Base-by-base conservation (phyloP, 2,329 filamentous ascomycete species). In the Penicillium hesseltinei region DNA sequence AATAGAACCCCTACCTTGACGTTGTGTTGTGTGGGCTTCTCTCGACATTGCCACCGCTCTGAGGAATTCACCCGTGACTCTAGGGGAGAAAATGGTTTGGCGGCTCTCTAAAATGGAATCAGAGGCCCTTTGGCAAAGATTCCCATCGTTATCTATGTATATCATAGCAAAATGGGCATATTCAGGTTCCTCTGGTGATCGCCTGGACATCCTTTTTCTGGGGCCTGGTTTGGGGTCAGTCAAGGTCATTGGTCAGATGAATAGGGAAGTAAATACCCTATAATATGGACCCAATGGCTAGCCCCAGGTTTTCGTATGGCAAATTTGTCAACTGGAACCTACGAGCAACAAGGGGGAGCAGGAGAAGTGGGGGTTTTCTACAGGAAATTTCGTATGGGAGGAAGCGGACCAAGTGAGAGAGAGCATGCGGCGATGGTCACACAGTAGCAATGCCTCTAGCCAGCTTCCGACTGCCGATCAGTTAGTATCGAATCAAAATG, bases 101-200 rank as follows among this genome's bases (percentile, higher is more conserved):
- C 65, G 67, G 38, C 63, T 69, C 19, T 66, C 59, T 8, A 64
- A 67, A 33, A 73, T 62, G 8, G 70, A 73, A 1, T 62, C 62
- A 11, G 70, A 73, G 10, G 70, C 63, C 51, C 67, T 64, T 29
- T 71, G 66, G 23, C 69, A 65, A 13, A 73, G 63, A 47, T 71
- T 70, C 6, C 70, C 70, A 49, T 62, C 58, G 29, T 65, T 59
- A 46, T 72, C 69, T 31, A 71, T 66, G 42, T 72, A 73, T 27
- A 73, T 70, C 17, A 73, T 58, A 44, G 70, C 70, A 63, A 67
- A 73, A 53, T 73, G 70, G 8, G 63, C 56, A 51, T 62, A 70
- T 4, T 57, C 56, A 51, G 64, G 54, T 17, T 62, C 64, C 38
- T 65, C 63, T 38, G 59, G 59, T 44, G 66, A 57, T 49, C 62